Conservation (phyloP, 306 rosid species). For the Cicer cuneatum region DNA sequence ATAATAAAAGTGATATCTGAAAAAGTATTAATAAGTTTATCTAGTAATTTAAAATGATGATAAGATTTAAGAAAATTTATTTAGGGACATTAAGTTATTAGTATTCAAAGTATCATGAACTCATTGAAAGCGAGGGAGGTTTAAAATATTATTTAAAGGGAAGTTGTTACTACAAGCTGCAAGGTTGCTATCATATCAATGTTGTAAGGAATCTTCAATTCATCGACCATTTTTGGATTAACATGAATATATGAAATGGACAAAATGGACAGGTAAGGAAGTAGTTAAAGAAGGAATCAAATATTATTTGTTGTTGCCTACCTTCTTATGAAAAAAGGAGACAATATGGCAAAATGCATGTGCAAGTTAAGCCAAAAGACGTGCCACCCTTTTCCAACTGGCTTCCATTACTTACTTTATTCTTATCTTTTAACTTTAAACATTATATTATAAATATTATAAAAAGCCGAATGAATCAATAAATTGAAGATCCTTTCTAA, state of each 20-base stretch:
- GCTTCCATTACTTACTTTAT: constrained; percentile 41
- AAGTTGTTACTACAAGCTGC: constrained; percentile 2
- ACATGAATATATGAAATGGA: constrained; percentile 44
- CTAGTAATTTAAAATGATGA: too few species aligned
- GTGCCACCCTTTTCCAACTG: constrained; percentile 43
- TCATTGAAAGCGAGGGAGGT: background rate
- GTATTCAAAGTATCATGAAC: background rate
- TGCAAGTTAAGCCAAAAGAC: constrained; percentile 47
- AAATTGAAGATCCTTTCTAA: constrained; percentile 2
- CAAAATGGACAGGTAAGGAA: constrained; percentile 46
- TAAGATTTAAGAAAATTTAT: too few species aligned
- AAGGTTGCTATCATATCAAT: constrained; percentile 38
- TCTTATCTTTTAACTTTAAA: constrained; percentile 23
- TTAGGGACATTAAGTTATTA: background rate
- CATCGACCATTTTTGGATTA: constrained; percentile 44
- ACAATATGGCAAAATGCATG: constrained; percentile 39
- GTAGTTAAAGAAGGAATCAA: constrained; percentile 37
- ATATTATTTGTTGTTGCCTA: constrained; percentile 35
- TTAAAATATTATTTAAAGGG: constrained; percentile 2
- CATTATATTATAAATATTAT: background rate
- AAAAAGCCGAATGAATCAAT: constrained; percentile 4
- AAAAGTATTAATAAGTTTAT: too few species aligned
- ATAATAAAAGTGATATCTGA: too few species aligned
- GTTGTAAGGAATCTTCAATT: constrained; percentile 28
- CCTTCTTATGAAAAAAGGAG: constrained; percentile 23